Conservation (phyloP, 495 filamentous ascomycete genomes). For the Xylaria flabelliformis region DNA sequence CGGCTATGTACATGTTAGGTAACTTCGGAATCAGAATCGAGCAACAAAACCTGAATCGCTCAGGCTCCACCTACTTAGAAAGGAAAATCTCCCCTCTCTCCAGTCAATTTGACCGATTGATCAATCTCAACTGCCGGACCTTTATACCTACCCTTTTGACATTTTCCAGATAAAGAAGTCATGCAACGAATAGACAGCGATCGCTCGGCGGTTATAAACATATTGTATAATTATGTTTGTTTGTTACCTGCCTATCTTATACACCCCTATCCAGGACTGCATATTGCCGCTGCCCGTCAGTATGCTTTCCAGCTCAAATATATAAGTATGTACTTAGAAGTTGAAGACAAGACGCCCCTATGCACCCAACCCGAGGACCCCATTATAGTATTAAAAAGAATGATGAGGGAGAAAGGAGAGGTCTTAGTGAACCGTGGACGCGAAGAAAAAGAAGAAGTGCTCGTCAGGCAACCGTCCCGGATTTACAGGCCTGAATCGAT, state of each 20-base stretch:
- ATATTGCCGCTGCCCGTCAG: neutral
- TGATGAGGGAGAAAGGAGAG: neutral
- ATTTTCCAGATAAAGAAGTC: neutral
- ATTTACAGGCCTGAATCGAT: constrained; percentile 27
- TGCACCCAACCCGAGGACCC: neutral
- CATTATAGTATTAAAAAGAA: neutral
- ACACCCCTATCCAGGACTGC: neutral
- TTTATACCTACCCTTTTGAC: neutral
- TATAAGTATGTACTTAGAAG: constrained; percentile 2
- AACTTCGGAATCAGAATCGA: neutral
- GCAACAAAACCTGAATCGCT: neutral
- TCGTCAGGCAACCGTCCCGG: neutral
- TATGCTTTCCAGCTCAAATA: neutral
- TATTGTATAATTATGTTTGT: neutral
- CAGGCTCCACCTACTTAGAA: neutral
- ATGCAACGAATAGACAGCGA: neutral
- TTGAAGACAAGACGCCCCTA: neutral
- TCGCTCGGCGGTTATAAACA: neutral
- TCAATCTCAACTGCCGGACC: neutral
- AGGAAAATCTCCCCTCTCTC: neutral
- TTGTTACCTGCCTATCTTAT: neutral
- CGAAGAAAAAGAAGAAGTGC: neutral
- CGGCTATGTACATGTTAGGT: neutral
- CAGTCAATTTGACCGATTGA: neutral
- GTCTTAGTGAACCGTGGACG: neutral